phyloP scores from a whole-genome alignment of 495 filamentous ascomycete species.

The Lentithecium fluviatile region DNA sequence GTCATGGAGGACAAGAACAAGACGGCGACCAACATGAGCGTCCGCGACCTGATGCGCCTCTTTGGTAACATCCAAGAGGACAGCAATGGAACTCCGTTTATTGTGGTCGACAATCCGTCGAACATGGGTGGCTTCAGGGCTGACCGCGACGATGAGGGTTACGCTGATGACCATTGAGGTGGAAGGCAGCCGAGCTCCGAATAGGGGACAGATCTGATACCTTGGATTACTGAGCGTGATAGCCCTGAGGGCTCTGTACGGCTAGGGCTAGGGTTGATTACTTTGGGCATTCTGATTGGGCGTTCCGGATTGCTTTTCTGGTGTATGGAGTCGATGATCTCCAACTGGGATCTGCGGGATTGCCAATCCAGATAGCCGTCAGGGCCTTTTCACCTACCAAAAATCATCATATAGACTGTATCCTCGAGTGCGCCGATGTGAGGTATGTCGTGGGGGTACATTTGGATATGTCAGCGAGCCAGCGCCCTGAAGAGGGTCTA shows the following conservation, averaged over 20 bases:
- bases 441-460: background rate
- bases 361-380: background rate
- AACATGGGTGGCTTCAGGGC: constrained; percentile 16
- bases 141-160: constrained; percentile 21
- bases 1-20: constrained; percentile 37
- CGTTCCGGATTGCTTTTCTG: background rate
- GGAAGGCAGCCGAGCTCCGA: background rate
- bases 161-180: constrained; percentile 12
- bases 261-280: constrained; percentile 2
- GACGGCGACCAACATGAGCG: constrained; percentile 16
- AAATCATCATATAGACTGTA: background rate
- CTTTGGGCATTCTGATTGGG: background rate
- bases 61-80: constrained; percentile 37
- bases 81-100: constrained; percentile 37
- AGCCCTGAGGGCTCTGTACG: background rate
- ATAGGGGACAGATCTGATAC: too few species aligned
- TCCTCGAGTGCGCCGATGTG: background rate
- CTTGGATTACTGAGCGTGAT: background rate
- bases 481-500: background rate
- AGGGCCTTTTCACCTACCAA: background rate
- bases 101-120: constrained; percentile 37
- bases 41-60: constrained; percentile 39
- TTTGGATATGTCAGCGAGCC: background rate
- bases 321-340: background rate
- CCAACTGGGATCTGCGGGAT: background rate